A percentile compares a stretch with the other conserved stretches of the same genome.
These are phyloP conservation scores for Trametes hirsuta DNA, from an alignment of 1,284 basidiomycete genomes.

Conservation along the genomic window DNA sequence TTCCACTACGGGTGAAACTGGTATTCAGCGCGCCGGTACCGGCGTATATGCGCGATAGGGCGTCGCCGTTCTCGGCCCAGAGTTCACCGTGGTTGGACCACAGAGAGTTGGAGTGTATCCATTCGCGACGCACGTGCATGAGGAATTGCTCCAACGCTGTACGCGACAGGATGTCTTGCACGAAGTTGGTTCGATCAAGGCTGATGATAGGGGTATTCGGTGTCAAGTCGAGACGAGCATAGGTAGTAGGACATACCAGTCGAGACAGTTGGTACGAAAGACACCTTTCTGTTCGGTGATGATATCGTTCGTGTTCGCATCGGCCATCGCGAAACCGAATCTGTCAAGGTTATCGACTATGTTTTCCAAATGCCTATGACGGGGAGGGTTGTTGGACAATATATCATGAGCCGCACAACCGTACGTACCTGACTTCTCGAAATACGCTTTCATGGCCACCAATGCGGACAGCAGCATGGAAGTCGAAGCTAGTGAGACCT, in stretches of 20 bases:
- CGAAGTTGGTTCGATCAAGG: slow-evolving; percentile 97
- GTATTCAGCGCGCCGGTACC: slow-evolving; percentile 98
- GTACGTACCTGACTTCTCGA: slow-evolving; percentile 67
- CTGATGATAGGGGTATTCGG: slow-evolving; percentile 42
- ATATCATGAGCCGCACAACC: neutral
- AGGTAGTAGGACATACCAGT: slow-evolving; percentile 67
- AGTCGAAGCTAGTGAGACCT: slow-evolving; percentile 90
- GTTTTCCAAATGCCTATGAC: slow-evolving; percentile 56
- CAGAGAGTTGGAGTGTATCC: slow-evolving; percentile 69
- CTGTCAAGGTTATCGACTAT: slow-evolving; percentile 72
- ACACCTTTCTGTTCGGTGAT: slow-evolving; percentile 88
- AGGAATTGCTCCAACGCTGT: slow-evolving; percentile 78
- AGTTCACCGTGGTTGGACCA: slow-evolving; percentile 91
- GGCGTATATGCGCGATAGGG: slow-evolving; percentile 90
- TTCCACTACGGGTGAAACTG: slow-evolving; percentile 92
- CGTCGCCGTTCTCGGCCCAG: slow-evolving; percentile 97
- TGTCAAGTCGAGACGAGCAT: neutral
- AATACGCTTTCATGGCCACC: slow-evolving; percentile 89
- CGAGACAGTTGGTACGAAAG: slow-evolving; percentile 94
- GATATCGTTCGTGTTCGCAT: slow-evolving; percentile 63
- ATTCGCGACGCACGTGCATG: slow-evolving; percentile 69
- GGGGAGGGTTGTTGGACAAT: neutral
- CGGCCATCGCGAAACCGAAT: slow-evolving; percentile 87
- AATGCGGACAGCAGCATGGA: slow-evolving; percentile 83
- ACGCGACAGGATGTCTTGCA: slow-evolving; percentile 90